phyloP scores from a whole-genome alignment of 2,329 filamentous ascomycete genomes.

The Talaromyces sp. region DNA sequence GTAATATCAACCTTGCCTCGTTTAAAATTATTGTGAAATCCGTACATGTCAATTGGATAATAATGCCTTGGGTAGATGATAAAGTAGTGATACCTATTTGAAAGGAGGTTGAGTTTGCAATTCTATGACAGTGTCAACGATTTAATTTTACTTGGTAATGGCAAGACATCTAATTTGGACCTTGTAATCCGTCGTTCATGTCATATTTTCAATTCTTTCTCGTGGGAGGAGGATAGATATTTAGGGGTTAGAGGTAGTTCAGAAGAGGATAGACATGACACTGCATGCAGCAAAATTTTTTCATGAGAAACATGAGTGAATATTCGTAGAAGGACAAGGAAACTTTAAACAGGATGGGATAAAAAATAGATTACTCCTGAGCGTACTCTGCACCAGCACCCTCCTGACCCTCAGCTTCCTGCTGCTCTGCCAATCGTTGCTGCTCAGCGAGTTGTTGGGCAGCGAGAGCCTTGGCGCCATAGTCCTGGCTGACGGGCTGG shows the following conservation, averaged over 20 bases:
- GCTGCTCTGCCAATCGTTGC: constrained; percentile 56
- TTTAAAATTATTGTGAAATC: no score
- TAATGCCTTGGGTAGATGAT: not conserved
- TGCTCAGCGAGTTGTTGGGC: constrained; percentile 54
- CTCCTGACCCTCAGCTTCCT: constrained; percentile 46
- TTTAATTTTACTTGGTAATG: not conserved
- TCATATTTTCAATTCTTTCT: constrained; percentile 13
- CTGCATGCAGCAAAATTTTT: constrained; percentile 10
- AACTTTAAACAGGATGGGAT: constrained; percentile 3
- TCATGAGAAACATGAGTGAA: constrained; percentile 11
- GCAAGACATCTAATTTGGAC: not conserved
- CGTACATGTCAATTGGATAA: not conserved
- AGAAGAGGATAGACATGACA: constrained; percentile 11
- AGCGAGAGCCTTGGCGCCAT: constrained; percentile 83
- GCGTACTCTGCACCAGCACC: constrained; percentile 40
- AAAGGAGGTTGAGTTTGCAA: not conserved
- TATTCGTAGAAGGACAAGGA: constrained; percentile 8
- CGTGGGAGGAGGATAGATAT: not conserved
- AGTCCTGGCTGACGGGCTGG: constrained; percentile 96
- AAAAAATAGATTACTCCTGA: constrained; percentile 42
- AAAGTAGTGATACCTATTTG: not conserved
- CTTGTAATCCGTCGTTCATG: constrained; percentile 10
- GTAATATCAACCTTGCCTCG: no score
- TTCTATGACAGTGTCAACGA: not conserved
- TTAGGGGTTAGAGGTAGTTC: constrained; percentile 1